Evolutionary conservation across 805 yeast genomes (phyloP).

Genomic region (Cyberlindnera petersonii): DNA sequence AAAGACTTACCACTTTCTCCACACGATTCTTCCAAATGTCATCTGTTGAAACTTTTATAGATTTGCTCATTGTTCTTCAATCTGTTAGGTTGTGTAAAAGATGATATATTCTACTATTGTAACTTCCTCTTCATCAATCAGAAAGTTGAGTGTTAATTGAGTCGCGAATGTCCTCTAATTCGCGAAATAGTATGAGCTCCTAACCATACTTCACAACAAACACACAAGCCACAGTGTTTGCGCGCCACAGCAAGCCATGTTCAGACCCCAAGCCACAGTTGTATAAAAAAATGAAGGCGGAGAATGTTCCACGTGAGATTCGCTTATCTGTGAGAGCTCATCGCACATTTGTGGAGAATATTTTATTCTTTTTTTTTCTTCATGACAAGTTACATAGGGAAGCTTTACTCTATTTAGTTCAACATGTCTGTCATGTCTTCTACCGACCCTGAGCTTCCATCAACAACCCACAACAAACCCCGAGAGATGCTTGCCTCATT

Average conservation of each 20-base stretch:
- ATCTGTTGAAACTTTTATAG: conserved; percentile 58
- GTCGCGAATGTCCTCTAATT: too few species aligned
- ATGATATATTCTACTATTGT: too few species aligned
- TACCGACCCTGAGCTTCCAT: too few species aligned
- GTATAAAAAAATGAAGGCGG: neutral
- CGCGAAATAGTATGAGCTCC: too few species aligned
- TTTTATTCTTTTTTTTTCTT: neutral
- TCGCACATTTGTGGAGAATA: neutral
- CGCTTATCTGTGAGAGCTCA: conserved; percentile 1
- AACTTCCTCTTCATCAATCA: too few species aligned
- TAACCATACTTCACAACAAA: neutral
- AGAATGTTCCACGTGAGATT: conserved; percentile 4
- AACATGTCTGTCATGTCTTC: too few species aligned
- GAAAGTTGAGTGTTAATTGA: too few species aligned
- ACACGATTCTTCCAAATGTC: conserved; percentile 88
- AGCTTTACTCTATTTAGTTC: too few species aligned
- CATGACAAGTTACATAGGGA: too few species aligned
- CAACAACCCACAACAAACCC: too few species aligned
- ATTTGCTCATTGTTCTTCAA: conserved; percentile 32
- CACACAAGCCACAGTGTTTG: neutral
- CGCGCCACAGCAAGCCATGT: neutral
- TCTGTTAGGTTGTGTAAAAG: too few species aligned
- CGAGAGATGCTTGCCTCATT: conserved; percentile 22
- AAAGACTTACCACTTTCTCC: conserved; percentile 70
- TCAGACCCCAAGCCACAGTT: conserved; percentile 5